Base-by-base conservation (phyloP, 1,284 basidiomycete genomes). In the Boletus semigastroideus region DNA sequence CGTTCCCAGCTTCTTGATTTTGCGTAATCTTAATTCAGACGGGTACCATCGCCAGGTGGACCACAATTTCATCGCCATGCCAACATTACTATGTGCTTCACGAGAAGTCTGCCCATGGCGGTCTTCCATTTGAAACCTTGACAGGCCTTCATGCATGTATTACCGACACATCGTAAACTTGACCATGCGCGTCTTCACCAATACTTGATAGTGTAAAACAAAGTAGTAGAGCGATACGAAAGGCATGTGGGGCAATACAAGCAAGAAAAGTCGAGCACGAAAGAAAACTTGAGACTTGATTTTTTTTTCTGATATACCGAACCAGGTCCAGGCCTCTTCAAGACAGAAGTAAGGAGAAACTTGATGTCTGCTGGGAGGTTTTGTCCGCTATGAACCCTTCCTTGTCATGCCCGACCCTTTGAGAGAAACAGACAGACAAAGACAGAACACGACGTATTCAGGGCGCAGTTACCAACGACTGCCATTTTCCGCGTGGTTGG, bases 281-380 rank as follows among this genome's bases (percentile, higher is more conserved):
- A 66, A 64, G 67, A 57, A 69, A 72, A 77, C 74, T 76, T 75
- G 74, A 71, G 74, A 70, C 67, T 75, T 76, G 72, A 65, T 65
- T 69, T 67, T 69, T 74, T 69, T 72, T 69, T 72, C 69, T 65
- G 70, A 68, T 63, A 66, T 63, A 69, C 55, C 58, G 64, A 68
- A 67, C 68, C 66, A 69, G 59, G 68, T 53, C 58, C 55, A 61
- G 61, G 61, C 54, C 54, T 69, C 65, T 68, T 67, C 69, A 70
- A 70, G 66, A 71, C 55, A 67, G 62, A 67, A 66, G 57, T 58
- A 67, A 71, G 44, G 65, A 69, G 64, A 69, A 61, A 70, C 67
- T 68, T 68, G 66, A 64, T 57, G 62, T 53, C 44, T 58, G 66
- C 25, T 63, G 57, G 50, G 47, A n/a, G 46, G 48, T 31, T 44